phyloP scores from a whole-genome alignment of 2,329 filamentous ascomycete species.

The Hypoxylon sp. region DNA sequence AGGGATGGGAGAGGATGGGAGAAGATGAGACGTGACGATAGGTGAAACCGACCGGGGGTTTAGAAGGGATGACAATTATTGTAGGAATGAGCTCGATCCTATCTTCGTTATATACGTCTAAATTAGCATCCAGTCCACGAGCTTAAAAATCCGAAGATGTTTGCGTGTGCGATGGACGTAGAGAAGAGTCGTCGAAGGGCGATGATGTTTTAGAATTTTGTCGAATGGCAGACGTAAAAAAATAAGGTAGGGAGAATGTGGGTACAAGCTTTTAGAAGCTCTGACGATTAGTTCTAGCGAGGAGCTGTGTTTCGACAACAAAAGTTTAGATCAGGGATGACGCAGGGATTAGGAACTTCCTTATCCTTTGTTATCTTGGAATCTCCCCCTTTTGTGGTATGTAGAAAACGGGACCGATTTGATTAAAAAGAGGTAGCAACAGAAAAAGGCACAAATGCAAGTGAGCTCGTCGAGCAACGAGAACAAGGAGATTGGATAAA shows the following conservation, averaged over 20 bases:
- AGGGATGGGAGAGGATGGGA: slow-evolving; percentile 11
- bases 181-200: slow-evolving; percentile 4
- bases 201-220: slow-evolving; percentile 8
- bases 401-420: background rate
- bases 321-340: slow-evolving; percentile 30
- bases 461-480: background rate
- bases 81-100: background rate
- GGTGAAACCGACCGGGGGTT: slow-evolving; percentile 24
- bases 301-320: slow-evolving; percentile 36
- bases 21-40: slow-evolving; percentile 15
- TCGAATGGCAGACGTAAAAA: slow-evolving; percentile 2
- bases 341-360: slow-evolving; percentile 17
- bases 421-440: background rate
- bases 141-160: background rate
- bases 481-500: slow-evolving; percentile 7
- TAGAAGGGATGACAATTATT: slow-evolving; percentile 13
- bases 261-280: slow-evolving; percentile 27
- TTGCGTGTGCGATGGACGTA: slow-evolving; percentile 3
- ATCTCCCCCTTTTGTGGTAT: slow-evolving; percentile 2
- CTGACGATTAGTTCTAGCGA: slow-evolving; percentile 24
- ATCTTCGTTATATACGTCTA: slow-evolving; percentile 5
- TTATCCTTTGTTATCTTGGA: background rate
- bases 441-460: background rate
- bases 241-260: slow-evolving; percentile 15
- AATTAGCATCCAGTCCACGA: slow-evolving; percentile 28